phyloP scores from a whole-genome alignment of 345 rosid genomes.

The Lepidium didymum region DNA sequence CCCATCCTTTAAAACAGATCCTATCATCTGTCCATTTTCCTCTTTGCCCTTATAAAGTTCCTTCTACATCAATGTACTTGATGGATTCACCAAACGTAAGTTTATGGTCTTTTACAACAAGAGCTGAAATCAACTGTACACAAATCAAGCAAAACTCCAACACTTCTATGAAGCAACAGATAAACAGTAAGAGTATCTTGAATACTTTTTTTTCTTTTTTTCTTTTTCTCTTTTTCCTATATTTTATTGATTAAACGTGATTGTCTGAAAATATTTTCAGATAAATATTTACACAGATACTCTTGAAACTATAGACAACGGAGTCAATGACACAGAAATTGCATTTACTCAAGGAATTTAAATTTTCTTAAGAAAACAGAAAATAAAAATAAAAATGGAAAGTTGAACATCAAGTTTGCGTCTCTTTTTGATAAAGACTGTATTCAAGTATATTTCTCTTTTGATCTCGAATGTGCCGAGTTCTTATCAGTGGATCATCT shows the following conservation, averaged over 20 bases:
- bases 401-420: background rate
- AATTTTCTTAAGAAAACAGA: background rate
- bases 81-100: background rate
- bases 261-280: too few relatives aligned
- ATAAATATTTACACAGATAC: too few relatives aligned
- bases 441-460: too few relatives aligned
- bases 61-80: conserved; percentile 15
- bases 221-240: too few relatives aligned
- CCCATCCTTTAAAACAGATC: conserved; percentile 17
- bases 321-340: background rate
- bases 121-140: conserved; percentile 15
- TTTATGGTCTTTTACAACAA: background rate
- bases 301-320: background rate
- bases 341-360: background rate
- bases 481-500: too few relatives aligned
- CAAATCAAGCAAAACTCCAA: background rate
- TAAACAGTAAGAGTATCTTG: background rate
- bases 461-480: too few relatives aligned
- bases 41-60: background rate
- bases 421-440: too few relatives aligned
- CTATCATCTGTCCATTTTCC: conserved; percentile 12
- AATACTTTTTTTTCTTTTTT: too few relatives aligned
- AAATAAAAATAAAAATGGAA: background rate
- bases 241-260: too few relatives aligned
- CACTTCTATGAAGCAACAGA: background rate